Percentiles rank a stretch among this genome's conserved stretches.
Conservation (phyloP, 2,329 filamentous ascomycete species). For the Xylaria sp. region DNA sequence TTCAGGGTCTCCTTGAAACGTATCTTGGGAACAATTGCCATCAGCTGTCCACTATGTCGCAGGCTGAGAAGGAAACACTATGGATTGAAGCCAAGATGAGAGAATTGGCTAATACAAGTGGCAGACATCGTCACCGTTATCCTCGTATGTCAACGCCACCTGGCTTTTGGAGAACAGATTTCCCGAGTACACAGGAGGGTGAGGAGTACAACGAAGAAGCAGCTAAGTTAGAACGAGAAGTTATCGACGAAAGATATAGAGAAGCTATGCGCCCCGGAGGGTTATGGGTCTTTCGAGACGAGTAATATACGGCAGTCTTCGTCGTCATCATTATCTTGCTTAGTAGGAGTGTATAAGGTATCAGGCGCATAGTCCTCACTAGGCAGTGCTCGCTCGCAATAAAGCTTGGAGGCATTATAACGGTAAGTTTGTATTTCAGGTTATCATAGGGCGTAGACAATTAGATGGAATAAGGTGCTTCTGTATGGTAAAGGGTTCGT, state of each 20-base stretch:
- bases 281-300: slow-evolving; percentile 82
- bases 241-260: slow-evolving; percentile 74
- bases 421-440: background rate
- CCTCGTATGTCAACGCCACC: slow-evolving; percentile 76
- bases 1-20: slow-evolving; percentile 55
- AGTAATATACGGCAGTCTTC: slow-evolving; percentile 50
- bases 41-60: slow-evolving; percentile 62
- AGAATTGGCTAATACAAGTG: slow-evolving; percentile 74
- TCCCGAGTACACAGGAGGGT: slow-evolving; percentile 85
- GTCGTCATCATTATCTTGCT: slow-evolving; percentile 4
- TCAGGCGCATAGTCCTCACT: background rate
- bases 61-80: slow-evolving; percentile 66
- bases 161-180: slow-evolving; percentile 89
- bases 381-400: background rate
- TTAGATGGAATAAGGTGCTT: too few species aligned
- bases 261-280: slow-evolving; percentile 82
- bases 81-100: slow-evolving; percentile 78
- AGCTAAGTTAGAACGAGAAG: slow-evolving; percentile 64
- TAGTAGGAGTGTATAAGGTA: background rate
- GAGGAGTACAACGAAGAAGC: slow-evolving; percentile 69
- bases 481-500: too few species aligned
- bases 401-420: background rate
- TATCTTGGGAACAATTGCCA: slow-evolving; percentile 65
- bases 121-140: slow-evolving; percentile 78
- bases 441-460: background rate